Evolutionary conservation across 176 grass and related monocot species (phyloP), one percentile per base, ranked within the genome.

Genomic region (Lolium rigidum): DNA sequence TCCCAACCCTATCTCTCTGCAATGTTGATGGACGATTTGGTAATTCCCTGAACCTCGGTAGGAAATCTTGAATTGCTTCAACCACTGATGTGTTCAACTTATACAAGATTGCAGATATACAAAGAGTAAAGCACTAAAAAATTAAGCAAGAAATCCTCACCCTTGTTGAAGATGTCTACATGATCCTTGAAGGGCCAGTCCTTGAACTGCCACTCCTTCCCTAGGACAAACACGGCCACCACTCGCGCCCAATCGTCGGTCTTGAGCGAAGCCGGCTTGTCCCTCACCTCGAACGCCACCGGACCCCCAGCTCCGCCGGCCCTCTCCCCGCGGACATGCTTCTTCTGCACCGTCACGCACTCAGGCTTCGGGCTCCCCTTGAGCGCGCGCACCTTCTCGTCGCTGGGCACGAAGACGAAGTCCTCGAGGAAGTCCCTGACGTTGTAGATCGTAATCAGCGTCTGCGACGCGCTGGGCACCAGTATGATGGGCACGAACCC

Each of bases 131-230:
- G 49, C 49, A 52, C 14, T 54, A 35, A 6, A 55, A 28, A 47
- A 47, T 47, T 47, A 47, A 48, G 2, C 49, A 83, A 79, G 56
- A 73, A 63, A 13, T 37, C 31, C 77, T 88, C 22, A 97, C 95
- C 85, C 82, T 93, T 98, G 84, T 95, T 98, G 82, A 98, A 98
- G 78, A 98, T 94, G 88, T 98, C 92, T 0, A 95, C 90, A 89
- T 98, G 96, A 72, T 91, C 93, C 82, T 94, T 98, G 89, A 95
- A 98, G 47, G 96, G 96, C 96, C 96, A 98, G 10, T 98, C 96
- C 81, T 98, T 98, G 88, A 98, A 98, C 70, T 98, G 96, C 96
- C 96, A 94, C 82, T 98, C 96, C 87, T 98, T 98, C 39, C 96
- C 93, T 2, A 98, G 91, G 59, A 98, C 96, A 84, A 98, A 98